A percentile compares a stretch with the other conserved stretches of the same genome.
These are phyloP conservation scores for Beauveria sp. DNA, from an alignment of 2,329 filamentous ascomycete genomes.

Conservation along the genomic window DNA sequence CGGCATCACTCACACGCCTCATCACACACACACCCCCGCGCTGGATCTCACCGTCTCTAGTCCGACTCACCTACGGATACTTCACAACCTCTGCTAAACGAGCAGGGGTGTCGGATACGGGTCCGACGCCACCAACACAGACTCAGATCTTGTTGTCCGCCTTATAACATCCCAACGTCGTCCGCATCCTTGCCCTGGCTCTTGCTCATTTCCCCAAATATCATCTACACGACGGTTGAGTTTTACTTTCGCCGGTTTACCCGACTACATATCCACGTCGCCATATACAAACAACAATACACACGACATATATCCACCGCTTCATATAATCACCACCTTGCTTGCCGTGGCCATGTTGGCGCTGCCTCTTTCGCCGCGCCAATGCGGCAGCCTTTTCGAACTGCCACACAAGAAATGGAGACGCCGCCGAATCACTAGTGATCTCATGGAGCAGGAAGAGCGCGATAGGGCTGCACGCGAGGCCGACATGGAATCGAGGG, in stretches of 20 bases:
- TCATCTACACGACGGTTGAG: neutral
- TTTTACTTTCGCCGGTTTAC: neutral
- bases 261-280: neutral
- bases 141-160: slow-evolving; percentile 8
- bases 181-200: neutral
- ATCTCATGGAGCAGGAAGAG: slow-evolving; percentile 14
- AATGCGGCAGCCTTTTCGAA: slow-evolving; percentile 16
- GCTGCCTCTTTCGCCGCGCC: neutral
- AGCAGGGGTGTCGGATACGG: slow-evolving; percentile 12
- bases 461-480: slow-evolving; percentile 20
- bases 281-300: neutral
- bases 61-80: neutral
- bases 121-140: slow-evolving; percentile 11
- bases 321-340: neutral
- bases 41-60: slow-evolving; percentile 10
- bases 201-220: neutral
- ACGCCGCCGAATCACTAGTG: slow-evolving; percentile 9
- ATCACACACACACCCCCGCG: neutral
- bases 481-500: slow-evolving; percentile 23
- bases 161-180: slow-evolving; percentile 7
- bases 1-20: slow-evolving; percentile 3
- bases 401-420: slow-evolving; percentile 17
- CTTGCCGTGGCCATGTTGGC: neutral
- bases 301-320: neutral
- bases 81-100: neutral